A percentile compares a stretch with the other conserved stretches of the same genome.
phyloP scores from a whole-genome alignment of 2,329 filamentous ascomycete species.

The Xylaria sp. region DNA sequence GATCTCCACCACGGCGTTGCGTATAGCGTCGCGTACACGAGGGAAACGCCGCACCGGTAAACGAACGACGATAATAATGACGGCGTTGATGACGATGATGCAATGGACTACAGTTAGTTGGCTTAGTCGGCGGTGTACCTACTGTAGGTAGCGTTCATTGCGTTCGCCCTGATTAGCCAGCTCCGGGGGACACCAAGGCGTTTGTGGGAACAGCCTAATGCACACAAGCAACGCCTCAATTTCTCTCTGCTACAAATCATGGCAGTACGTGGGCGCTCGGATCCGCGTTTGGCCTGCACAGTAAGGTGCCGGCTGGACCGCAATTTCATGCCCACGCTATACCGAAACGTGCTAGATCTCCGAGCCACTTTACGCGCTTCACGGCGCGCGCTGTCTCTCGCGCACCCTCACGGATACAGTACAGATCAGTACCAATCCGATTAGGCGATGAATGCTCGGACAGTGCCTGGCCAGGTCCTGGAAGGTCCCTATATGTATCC shows the following conservation, averaged over 20 bases:
- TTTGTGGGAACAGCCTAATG: constrained; percentile 36
- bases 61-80: constrained; percentile 25
- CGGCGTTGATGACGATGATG: constrained; percentile 27
- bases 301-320: constrained; percentile 23
- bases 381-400: constrained; percentile 11
- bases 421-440: constrained; percentile 9
- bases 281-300: constrained; percentile 32
- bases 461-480: not conserved
- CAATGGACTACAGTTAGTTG: constrained; percentile 13
- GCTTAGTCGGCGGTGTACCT: not conserved
- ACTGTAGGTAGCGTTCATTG: constrained; percentile 7
- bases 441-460: constrained; percentile 2
- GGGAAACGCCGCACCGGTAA: constrained; percentile 21
- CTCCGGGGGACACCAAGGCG: constrained; percentile 13
- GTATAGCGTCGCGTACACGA: constrained; percentile 25
- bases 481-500: not conserved
- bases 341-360: constrained; percentile 33
- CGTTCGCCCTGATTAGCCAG: constrained; percentile 22
- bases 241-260: constrained; percentile 25
- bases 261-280: constrained; percentile 23
- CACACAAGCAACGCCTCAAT: constrained; percentile 36
- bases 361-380: constrained; percentile 41
- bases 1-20: constrained; percentile 26
- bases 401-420: constrained; percentile 25
- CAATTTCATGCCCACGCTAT: constrained; percentile 33